These are phyloP conservation scores for Euphorbia lathyris DNA, from an alignment of 345 rosid species.

Conservation along the genomic window DNA sequence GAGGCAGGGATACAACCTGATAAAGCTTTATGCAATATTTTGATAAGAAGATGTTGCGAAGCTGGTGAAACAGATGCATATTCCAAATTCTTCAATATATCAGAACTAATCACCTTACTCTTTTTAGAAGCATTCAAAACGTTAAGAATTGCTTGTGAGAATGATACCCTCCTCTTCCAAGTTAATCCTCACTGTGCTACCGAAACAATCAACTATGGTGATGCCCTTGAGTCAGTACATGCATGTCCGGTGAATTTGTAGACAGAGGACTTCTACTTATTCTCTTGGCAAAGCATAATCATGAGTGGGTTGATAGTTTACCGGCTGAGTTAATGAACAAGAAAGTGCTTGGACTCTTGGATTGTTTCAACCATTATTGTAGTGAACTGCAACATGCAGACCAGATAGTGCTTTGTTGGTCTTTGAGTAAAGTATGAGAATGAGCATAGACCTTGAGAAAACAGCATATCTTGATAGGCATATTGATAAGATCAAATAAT, in stretches of 20 bases:
- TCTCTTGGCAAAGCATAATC: conserved; percentile 65
- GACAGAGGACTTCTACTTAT: conserved; percentile 43
- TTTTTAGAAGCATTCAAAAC: conserved; percentile 50
- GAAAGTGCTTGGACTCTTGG: conserved; percentile 39
- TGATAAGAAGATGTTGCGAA: conserved; percentile 67
- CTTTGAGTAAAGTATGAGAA: conserved; percentile 49
- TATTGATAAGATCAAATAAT: conserved; percentile 41
- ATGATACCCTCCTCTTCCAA: conserved; percentile 54
- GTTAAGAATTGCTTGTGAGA: conserved; percentile 43
- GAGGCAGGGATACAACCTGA: conserved; percentile 75
- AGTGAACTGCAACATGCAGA: conserved; percentile 42
- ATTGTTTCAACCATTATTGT: conserved; percentile 49
- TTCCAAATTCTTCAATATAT: conserved; percentile 50
- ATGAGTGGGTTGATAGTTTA: conserved; percentile 49
- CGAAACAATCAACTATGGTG: too few species aligned
- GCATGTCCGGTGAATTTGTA: conserved; percentile 19
- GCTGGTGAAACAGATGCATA: conserved; percentile 44
- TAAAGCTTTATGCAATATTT: conserved; percentile 86
- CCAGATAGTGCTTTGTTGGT: conserved; percentile 57
- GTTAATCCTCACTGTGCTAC: conserved; percentile 61
- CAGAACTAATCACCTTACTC: conserved; percentile 53
- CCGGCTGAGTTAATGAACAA: conserved; percentile 43
- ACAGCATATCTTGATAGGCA: conserved; percentile 58
- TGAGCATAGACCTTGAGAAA: conserved; percentile 50
- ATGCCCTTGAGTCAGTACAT: too few species aligned